These are phyloP conservation scores for Arachnopeziza araneosa DNA, from an alignment of 2,329 filamentous ascomycete genomes.

Conservation along the genomic window DNA sequence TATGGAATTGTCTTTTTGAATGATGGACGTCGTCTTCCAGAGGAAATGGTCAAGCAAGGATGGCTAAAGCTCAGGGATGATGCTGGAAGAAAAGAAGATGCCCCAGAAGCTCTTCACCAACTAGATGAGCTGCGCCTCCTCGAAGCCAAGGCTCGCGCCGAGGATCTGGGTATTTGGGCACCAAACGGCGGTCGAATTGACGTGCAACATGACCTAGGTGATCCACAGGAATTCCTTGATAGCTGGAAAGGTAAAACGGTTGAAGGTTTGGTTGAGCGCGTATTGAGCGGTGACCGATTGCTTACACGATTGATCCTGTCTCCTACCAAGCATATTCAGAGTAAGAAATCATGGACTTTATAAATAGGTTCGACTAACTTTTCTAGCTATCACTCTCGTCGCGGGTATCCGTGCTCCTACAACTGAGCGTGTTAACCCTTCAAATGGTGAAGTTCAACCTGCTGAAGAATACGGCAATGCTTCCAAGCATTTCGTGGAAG, in stretches of 20 bases:
- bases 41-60: constrained; percentile 78
- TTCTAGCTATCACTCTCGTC: constrained; percentile 78
- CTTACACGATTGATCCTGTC: constrained; percentile 76
- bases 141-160: constrained; percentile 71
- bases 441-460: constrained; percentile 63
- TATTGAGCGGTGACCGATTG: constrained; percentile 85
- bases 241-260: constrained; percentile 81
- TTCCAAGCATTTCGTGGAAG: constrained; percentile 81
- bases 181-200: constrained; percentile 62
- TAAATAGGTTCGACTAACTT: constrained; percentile 6
- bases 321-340: constrained; percentile 68
- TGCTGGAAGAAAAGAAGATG: constrained; percentile 84
- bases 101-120: constrained; percentile 64
- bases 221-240: constrained; percentile 69
- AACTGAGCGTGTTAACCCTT: constrained; percentile 77
- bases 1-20: constrained; percentile 77
- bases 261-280: constrained; percentile 82
- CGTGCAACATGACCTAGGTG: constrained; percentile 73
- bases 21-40: constrained; percentile 72
- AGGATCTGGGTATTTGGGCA: constrained; percentile 77
- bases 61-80: constrained; percentile 94
- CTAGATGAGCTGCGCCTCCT: constrained; percentile 73
- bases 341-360: constrained; percentile 7
- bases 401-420: constrained; percentile 85
- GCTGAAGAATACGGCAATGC: constrained; percentile 89